These are phyloP conservation scores for Globisporangium ultimum DNA, from an alignment of 352 stramenopile genomes.

Conservation along the genomic window DNA sequence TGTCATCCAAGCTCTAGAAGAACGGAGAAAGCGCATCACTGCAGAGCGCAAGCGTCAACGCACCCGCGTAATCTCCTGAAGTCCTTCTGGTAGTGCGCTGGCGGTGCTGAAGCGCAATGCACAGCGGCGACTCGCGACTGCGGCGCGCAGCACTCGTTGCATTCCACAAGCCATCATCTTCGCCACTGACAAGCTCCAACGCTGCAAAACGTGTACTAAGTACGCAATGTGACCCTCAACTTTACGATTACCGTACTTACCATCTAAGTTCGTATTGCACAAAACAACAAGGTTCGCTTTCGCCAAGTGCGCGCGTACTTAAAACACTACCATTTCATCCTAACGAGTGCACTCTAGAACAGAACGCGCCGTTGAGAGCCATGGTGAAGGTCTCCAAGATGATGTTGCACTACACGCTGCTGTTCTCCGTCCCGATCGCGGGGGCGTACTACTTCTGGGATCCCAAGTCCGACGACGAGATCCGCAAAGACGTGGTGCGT, in stretches of 20 bases:
- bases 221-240: neutral
- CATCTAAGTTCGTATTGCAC: neutral
- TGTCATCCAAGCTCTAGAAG: too few species aligned
- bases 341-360: too few species aligned
- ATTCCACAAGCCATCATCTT: conserved; percentile 7
- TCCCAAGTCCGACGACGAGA: conserved; percentile 69
- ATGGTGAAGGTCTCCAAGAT: conserved; percentile 83
- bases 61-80: conserved; percentile 57
- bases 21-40: neutral
- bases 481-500: conserved; percentile 75
- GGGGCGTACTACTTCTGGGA: conserved; percentile 70
- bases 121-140: neutral
- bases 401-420: conserved; percentile 70
- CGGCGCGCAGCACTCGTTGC: conserved; percentile 1
- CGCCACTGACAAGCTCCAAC: neutral
- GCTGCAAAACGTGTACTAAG: neutral
- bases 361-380: neutral
- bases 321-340: neutral
- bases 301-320: too few species aligned
- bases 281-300: neutral
- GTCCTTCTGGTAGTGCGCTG: conserved; percentile 36
- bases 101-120: conserved; percentile 6
- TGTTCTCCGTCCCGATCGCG: conserved; percentile 71
- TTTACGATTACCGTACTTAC: too few species aligned
- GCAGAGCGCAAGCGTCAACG: neutral